Conservation (phyloP, 2,329 filamentous ascomycete species). For the Colletotrichum simmondsii region DNA sequence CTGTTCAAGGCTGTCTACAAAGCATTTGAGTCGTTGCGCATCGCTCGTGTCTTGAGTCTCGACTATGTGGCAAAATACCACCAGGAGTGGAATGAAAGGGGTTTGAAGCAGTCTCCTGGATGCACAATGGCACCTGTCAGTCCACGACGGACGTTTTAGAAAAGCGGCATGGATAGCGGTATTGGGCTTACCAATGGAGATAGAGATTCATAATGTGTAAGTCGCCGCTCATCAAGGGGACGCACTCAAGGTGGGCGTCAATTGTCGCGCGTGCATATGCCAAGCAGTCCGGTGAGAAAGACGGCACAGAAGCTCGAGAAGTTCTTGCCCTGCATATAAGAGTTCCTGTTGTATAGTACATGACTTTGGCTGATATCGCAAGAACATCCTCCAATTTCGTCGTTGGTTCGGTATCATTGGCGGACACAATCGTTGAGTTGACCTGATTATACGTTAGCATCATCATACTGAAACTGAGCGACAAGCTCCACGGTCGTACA, state of each 20-base stretch:
- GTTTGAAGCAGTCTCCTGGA: slow-evolving; percentile 1
- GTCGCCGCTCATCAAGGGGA: not conserved
- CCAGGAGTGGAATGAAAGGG: slow-evolving; percentile 6
- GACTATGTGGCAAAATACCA: slow-evolving; percentile 7
- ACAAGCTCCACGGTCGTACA: not conserved
- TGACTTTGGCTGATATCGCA: not conserved
- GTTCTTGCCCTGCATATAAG: slow-evolving; percentile 8
- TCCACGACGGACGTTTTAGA: too few species aligned
- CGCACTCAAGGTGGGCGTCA: slow-evolving; percentile 2
- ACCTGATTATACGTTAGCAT: not conserved
- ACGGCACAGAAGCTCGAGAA: not conserved
- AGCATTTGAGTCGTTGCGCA: not conserved
- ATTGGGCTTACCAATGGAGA: not conserved
- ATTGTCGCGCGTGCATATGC: not conserved
- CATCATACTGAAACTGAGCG: not conserved
- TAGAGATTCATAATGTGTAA: slow-evolving; percentile 8
- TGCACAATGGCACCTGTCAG: not conserved
- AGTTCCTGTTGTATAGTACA: slow-evolving; percentile 16
- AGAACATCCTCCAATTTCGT: not conserved
- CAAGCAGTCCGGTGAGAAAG: not conserved
- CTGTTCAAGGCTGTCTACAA: not conserved
- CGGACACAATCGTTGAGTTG: not conserved
- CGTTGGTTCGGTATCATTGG: not conserved
- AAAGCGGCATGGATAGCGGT: too few species aligned
- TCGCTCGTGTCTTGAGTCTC: not conserved